These are phyloP conservation scores for Stephania yunnanensis DNA, from an alignment of 164 flowering plant genomes.

Conservation along the genomic window DNA sequence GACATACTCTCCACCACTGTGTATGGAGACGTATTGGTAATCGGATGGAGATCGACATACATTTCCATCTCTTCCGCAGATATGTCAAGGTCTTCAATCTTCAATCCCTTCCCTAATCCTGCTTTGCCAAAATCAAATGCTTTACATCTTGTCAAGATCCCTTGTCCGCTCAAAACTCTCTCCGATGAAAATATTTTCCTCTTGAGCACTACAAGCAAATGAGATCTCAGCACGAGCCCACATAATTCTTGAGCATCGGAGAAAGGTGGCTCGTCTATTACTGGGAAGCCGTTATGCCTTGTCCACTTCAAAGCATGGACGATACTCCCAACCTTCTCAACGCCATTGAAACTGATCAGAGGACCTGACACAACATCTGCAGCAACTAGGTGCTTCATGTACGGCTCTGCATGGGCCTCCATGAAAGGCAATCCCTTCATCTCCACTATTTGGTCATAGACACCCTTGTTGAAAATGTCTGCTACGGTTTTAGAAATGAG, in stretches of 20 bases:
- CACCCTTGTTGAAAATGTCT: conserved; percentile 78
- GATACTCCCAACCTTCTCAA: conserved; percentile 74
- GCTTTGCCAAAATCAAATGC: conserved; percentile 86
- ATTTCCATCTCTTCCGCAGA: conserved; percentile 75
- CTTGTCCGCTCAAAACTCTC: conserved; percentile 29
- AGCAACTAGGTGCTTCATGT: conserved; percentile 82
- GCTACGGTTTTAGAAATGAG: conserved; percentile 92
- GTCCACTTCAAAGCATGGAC: conserved; percentile 44
- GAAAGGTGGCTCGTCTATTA: conserved; percentile 83
- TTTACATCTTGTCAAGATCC: conserved; percentile 36
- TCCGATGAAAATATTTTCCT: conserved; percentile 51
- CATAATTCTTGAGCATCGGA: conserved; percentile 63
- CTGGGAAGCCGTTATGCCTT: conserved; percentile 85
- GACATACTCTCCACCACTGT: conserved; percentile 93
- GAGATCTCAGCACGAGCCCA: conserved; percentile 82
- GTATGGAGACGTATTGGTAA: conserved; percentile 85
- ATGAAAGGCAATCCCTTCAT: conserved; percentile 87
- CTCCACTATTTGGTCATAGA: conserved; percentile 81
- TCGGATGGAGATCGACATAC: conserved; percentile 94
- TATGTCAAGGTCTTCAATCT: conserved; percentile 66
- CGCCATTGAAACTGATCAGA: conserved; percentile 55
- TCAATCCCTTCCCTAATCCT: conserved; percentile 80
- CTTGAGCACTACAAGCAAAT: conserved; percentile 71
- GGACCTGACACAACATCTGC: conserved; percentile 84
- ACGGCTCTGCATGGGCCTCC: conserved; percentile 92